Evolutionary conservation across 305 asterid species (phyloP), one percentile per base, ranked within the genome.

Genomic region (Euphrasia arctica): DNA sequence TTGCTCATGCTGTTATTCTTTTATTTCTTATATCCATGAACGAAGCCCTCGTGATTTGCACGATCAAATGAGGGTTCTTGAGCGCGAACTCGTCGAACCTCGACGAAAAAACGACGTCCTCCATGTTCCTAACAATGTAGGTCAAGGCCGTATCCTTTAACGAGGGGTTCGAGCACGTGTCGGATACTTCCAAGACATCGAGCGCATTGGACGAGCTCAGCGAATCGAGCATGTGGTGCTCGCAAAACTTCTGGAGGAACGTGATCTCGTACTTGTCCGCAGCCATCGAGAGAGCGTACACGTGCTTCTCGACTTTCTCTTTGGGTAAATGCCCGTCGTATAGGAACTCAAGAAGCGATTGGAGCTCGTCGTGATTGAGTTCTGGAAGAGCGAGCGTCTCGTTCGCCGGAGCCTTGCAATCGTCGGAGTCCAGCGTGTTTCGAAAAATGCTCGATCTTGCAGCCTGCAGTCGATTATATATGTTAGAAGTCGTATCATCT

Each of bases 261-360:
- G 95, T 84, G 34, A 91, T 86, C 54, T 86, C 92, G 48, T 91
- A 89, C 65, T 91, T 89, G 63, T 91, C 95, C 8, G 98, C 98
- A 2, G 95, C 95, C 2, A 86, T 65, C n/a, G 96, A 82, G 25
- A 91, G 32, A 0, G 95, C 67, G 29, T 82, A 91, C 0, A 89
- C 80, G 9, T 91, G 92, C 58, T 85, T 89, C 43, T 82, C 96
- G 65, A 69, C 68, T 64, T 78, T 86, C 13, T 83, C 92, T 65
- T 80, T 85, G 0, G 85, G 64, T 29, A 89, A 80, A 42, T 64
- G 72, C 12, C 95, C 96, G 51, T 82, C 75, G 75, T 91, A 91
- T 11, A 89, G 72, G 43, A 91, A 91, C 76, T 91, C 95, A 0
- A 89, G 73, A 4, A 89, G 65, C 0, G 85, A 75, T 57, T 86